These are phyloP conservation scores for Phoma sp. DNA, from an alignment of 2,329 filamentous ascomycete genomes.

Conservation along the genomic window DNA sequence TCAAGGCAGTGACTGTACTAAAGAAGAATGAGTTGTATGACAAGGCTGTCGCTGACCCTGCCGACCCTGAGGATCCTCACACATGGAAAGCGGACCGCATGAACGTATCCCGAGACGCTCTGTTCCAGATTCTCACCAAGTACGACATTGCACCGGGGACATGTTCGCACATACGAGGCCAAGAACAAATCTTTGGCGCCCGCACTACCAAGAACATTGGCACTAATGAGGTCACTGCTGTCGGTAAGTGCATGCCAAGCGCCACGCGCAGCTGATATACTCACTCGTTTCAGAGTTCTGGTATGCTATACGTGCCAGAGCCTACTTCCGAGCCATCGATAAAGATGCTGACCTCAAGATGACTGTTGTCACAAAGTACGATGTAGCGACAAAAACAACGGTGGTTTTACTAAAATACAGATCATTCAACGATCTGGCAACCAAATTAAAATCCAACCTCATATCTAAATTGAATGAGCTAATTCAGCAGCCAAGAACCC, in stretches of 20 bases:
- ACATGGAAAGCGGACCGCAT: neutral
- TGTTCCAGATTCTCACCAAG: slow-evolving; percentile 5
- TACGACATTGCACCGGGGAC: slow-evolving; percentile 18
- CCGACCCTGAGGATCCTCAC: neutral
- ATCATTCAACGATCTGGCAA: slow-evolving; percentile 18
- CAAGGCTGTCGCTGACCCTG: neutral
- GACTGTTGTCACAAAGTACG: slow-evolving; percentile 13
- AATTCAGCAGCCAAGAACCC: neutral
- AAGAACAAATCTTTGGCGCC: slow-evolving; percentile 22
- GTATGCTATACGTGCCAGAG: slow-evolving; percentile 19
- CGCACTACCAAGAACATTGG: slow-evolving; percentile 8
- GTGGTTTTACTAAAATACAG: slow-evolving; percentile 18
- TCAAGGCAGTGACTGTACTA: neutral
- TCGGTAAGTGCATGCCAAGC: slow-evolving; percentile 1
- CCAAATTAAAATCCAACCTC: slow-evolving; percentile 9
- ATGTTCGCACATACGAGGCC: slow-evolving; percentile 20
- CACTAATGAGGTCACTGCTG: neutral
- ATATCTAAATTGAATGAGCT: neutral
- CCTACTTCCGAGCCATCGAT: slow-evolving; percentile 12
- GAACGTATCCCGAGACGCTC: slow-evolving; percentile 14
- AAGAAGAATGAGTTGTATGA: slow-evolving; percentile 17
- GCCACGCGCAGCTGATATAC: neutral
- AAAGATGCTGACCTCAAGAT: slow-evolving; percentile 20
- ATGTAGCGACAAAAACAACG: slow-evolving; percentile 6
- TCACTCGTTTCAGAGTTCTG: slow-evolving; percentile 2